These are phyloP conservation scores for Colletotrichum sp. DNA, from an alignment of 2,329 filamentous ascomycete genomes.

Conservation along the genomic window DNA sequence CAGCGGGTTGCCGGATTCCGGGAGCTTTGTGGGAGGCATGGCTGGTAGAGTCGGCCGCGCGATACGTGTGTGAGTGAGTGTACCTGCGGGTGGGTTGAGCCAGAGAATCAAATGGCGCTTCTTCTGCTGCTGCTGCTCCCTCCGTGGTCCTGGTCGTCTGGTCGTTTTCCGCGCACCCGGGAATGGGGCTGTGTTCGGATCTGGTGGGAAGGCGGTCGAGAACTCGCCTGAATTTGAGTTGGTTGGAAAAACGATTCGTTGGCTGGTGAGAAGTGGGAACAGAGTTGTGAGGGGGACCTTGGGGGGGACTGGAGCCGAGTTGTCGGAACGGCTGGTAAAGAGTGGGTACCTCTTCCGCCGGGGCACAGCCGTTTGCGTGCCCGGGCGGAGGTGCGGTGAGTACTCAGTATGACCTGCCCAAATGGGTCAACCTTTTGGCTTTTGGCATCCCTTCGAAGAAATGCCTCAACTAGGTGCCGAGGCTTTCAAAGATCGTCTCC, in stretches of 20 bases:
- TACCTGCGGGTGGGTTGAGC: not conserved
- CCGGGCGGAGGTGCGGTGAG: not conserved
- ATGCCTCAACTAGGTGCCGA: not conserved
- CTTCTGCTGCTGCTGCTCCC: not conserved
- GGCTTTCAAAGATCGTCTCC: not conserved
- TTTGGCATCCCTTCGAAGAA: not conserved
- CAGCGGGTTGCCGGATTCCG: conserved; percentile 53
- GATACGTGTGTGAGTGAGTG: not conserved
- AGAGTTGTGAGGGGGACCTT: not conserved
- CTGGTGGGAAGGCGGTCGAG: not conserved
- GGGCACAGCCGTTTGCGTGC: not conserved
- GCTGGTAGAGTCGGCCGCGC: not conserved
- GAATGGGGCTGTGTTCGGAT: conserved; percentile 1
- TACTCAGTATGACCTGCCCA: not conserved
- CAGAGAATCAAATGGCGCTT: not conserved
- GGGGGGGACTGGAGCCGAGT: not conserved
- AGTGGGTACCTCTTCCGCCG: not conserved
- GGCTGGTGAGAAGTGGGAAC: not conserved
- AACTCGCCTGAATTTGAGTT: not conserved
- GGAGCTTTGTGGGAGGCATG: conserved; percentile 52
- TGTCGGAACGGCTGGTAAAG: conserved; percentile 4
- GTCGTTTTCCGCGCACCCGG: not conserved
- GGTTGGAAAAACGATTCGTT: not conserved
- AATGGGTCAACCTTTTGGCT: not conserved
- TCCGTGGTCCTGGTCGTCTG: not conserved